Conservation (phyloP, 106 monocot species). For the Phalaenopsis equestris region DNA sequence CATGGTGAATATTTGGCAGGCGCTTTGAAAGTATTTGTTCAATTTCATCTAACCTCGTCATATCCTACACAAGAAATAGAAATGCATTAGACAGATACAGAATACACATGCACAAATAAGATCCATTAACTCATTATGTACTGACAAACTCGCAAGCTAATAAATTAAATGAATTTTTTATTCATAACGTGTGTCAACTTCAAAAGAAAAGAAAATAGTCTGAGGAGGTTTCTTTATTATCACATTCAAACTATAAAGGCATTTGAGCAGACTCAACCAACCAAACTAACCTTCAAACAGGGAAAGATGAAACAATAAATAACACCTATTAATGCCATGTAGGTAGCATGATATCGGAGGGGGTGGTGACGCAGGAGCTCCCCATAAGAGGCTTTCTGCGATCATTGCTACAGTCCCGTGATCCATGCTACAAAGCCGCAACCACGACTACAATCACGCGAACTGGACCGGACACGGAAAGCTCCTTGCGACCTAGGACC, state of each 20-base stretch:
- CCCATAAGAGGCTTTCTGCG: no score
- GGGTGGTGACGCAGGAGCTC: no score
- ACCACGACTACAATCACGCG: no score
- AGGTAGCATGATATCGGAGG: no score
- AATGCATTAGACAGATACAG: background rate
- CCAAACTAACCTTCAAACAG: background rate
- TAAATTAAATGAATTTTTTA: background rate
- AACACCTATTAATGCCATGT: background rate
- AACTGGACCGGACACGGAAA: no score
- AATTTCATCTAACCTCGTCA: slow-evolving; percentile 69
- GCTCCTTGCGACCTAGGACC: no score
- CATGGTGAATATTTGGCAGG: slow-evolving; percentile 59
- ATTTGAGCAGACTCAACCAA: background rate
- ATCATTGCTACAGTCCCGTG: no score
- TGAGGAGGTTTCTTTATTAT: background rate
- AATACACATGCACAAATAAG: background rate
- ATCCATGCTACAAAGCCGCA: no score
- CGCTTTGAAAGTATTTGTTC: slow-evolving; percentile 72
- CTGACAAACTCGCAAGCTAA: background rate
- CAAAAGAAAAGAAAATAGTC: background rate
- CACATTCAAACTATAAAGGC: background rate
- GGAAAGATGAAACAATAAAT: background rate
- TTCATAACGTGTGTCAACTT: background rate
- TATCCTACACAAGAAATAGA: slow-evolving; percentile 40
- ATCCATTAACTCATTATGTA: background rate